Percentiles rank a stretch among this genome's conserved stretches.
These are phyloP conservation scores for Sphagnum magellanicum DNA, from an alignment of 228 moss, liverwort and hornwort species.

Conservation along the genomic window DNA sequence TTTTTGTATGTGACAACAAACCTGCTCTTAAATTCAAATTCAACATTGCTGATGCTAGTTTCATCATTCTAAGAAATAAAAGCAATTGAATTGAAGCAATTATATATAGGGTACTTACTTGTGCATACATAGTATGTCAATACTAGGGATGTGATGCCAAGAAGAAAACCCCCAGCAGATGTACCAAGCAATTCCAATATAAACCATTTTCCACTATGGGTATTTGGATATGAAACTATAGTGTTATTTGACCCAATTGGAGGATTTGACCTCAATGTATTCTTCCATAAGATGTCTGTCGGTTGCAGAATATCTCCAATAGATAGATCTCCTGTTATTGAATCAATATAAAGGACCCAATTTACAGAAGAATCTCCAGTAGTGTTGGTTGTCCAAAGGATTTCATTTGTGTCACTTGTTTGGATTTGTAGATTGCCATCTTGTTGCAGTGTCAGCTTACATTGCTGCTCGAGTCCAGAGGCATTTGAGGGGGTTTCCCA, in stretches of 20 bases:
- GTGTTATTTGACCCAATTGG: neutral
- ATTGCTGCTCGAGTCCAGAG: neutral
- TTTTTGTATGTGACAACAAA: too few relatives aligned
- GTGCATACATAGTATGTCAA: constrained; percentile 11
- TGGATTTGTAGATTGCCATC: neutral
- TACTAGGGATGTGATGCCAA: constrained; percentile 13
- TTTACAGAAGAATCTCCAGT: too few relatives aligned
- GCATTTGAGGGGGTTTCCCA: neutral
- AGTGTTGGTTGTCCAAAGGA: too few relatives aligned
- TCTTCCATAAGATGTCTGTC: neutral
- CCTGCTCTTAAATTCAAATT: too few relatives aligned
- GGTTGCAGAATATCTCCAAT: neutral
- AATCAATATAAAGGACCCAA: too few relatives aligned
- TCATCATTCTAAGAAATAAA: neutral
- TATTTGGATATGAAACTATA: neutral
- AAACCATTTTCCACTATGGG: neutral
- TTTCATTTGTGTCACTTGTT: too few relatives aligned
- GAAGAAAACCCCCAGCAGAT: constrained; percentile 10
- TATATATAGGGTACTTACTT: constrained; percentile 18
- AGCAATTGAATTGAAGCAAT: neutral
- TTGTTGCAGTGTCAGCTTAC: neutral
- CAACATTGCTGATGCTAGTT: neutral
- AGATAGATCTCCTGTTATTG: too few relatives aligned
- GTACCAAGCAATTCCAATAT: constrained; percentile 9
- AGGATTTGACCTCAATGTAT: too few relatives aligned